Evolutionary conservation across 164 flowering plant species (phyloP).

Genomic region (Dillenia suffruticosa): DNA sequence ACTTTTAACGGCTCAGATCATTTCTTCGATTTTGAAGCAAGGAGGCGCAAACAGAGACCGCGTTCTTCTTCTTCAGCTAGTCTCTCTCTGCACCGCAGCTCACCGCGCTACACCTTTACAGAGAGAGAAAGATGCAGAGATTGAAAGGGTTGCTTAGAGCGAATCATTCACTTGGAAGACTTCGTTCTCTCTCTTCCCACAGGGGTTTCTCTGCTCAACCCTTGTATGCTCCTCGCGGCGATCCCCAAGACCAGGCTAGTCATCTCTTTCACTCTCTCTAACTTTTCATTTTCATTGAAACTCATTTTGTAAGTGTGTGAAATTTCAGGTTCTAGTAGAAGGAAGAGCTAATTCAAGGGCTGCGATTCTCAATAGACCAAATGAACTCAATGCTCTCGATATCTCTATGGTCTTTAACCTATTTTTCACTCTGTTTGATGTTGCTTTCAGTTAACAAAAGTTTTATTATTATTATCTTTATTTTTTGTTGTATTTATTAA

Average conservation of each 20-base stretch:
- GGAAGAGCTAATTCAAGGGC: conserved; percentile 75
- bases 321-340: conserved; percentile 73
- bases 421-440: background rate
- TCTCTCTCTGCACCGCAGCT: too few relatives aligned
- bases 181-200: conserved; percentile 16
- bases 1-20: too few relatives aligned
- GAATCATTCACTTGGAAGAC: conserved; percentile 25
- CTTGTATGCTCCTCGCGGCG: conserved; percentile 28
- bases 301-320: conserved; percentile 1
- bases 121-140: conserved; percentile 36
- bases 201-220: conserved; percentile 52
- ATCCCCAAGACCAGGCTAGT: conserved; percentile 49
- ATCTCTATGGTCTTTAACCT: conserved; percentile 52
- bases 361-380: conserved; percentile 77
- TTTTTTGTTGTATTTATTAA: background rate
- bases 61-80: too few relatives aligned
- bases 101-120: background rate
- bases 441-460: background rate
- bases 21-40: too few relatives aligned
- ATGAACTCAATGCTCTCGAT: conserved; percentile 72
- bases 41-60: too few relatives aligned
- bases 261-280: conserved; percentile 2
- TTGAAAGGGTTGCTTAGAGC: conserved; percentile 19
- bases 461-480: background rate
- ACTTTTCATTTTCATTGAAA: background rate